Conservation (phyloP, 352 stramenopile species). For the Blastocystis sp. region DNA sequence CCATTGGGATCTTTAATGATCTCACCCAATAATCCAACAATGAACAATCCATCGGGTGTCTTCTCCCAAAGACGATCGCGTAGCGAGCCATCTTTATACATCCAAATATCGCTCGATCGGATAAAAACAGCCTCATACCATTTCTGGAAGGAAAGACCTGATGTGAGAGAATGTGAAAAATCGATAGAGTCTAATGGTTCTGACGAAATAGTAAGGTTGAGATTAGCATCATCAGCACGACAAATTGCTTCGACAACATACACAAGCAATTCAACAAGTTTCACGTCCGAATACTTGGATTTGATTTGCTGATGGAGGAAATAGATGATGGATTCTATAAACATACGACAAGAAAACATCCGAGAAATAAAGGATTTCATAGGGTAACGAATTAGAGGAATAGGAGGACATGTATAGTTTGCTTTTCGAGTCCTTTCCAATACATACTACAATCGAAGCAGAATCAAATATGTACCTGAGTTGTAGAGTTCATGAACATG, state of each 20-base stretch:
- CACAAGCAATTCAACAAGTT: conserved; percentile 18
- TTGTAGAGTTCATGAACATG: background rate
- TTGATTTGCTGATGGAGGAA: background rate
- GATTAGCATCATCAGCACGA: background rate
- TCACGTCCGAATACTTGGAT: background rate
- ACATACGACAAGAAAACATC: background rate
- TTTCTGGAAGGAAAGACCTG: background rate
- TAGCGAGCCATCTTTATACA: background rate
- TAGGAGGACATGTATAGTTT: background rate
- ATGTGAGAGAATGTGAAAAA: background rate
- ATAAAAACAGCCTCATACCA: background rate
- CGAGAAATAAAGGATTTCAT: background rate
- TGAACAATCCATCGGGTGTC: background rate
- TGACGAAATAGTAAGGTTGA: background rate
- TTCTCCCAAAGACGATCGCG: background rate
- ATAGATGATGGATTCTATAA: background rate
- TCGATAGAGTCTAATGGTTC: background rate
- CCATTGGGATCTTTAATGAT: background rate
- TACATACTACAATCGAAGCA: too few species aligned
- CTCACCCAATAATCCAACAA: background rate
- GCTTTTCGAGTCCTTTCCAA: background rate
- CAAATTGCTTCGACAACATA: background rate
- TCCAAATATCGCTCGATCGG: background rate
- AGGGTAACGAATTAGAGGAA: background rate
- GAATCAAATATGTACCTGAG: background rate